Percentiles rank a stretch among this genome's conserved stretches.
Conservation (phyloP, 2,329 filamentous ascomycete species). For the Aspergillus ochraceus region DNA sequence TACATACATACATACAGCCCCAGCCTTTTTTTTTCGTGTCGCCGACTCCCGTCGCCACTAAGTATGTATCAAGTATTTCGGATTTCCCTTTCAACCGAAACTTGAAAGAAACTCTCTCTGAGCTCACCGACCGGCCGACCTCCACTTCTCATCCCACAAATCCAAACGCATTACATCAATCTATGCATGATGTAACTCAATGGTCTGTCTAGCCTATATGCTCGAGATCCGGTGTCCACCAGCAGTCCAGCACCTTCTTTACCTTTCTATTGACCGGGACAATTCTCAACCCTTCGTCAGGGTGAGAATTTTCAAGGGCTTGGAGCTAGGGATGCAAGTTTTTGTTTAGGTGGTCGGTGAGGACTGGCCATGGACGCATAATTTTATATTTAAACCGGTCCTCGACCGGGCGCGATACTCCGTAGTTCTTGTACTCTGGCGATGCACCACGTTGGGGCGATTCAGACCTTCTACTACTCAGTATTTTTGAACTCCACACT, state of each 20-base stretch:
- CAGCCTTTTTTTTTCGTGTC: constrained; percentile 1
- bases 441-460: too few relatives aligned
- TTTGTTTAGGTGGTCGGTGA: not conserved
- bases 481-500: too few relatives aligned
- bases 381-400: not conserved
- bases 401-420: too few relatives aligned
- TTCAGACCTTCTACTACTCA: not conserved
- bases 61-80: not conserved
- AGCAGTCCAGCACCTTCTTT: not conserved
- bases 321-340: not conserved
- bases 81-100: not conserved
- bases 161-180: not conserved
- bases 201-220: not conserved
- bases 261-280: not conserved
- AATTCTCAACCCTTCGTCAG: not conserved
- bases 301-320: not conserved
- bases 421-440: too few relatives aligned
- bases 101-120: not conserved
- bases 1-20: not conserved
- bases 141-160: not conserved
- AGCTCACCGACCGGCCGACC: not conserved
- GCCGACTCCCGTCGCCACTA: not conserved
- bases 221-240: not conserved
- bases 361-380: not conserved
- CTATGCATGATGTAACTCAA: not conserved